Percentiles rank a stretch among this genome's conserved stretches.
Conservation (phyloP, 306 rosid species). For the Comarum palustre region DNA sequence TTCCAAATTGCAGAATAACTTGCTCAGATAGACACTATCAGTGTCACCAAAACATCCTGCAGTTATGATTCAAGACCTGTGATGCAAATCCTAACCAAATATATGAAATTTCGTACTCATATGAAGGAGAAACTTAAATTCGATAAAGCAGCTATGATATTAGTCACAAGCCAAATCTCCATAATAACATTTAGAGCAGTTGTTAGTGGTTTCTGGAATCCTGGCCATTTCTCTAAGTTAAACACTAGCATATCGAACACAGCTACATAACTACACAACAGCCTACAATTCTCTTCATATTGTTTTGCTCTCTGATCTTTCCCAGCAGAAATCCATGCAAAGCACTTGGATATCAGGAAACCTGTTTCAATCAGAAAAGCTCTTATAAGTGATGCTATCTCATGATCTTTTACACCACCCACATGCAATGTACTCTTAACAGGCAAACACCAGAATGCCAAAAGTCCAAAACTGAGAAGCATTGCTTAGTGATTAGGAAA, state of each 20-base stretch:
- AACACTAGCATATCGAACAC: background rate
- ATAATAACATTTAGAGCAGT: background rate
- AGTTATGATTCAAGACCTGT: too few relatives aligned
- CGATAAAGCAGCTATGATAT: background rate
- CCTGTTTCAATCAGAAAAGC: background rate
- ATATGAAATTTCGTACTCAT: background rate
- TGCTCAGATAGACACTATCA: background rate
- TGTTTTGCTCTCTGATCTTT: conserved; percentile 5
- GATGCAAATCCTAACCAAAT: conserved; percentile 5
- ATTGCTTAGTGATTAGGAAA: background rate
- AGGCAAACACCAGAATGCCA: conserved; percentile 6
- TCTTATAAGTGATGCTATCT: conserved; percentile 2
- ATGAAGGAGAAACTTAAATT: background rate
- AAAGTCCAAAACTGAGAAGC: background rate
- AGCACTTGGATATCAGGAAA: background rate
- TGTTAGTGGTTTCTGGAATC: background rate
- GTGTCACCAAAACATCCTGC: conserved; percentile 5
- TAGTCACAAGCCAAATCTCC: background rate
- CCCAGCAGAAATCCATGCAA: background rate
- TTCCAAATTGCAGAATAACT: background rate
- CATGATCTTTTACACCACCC: background rate
- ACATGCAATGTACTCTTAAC: background rate
- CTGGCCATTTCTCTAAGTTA: background rate
- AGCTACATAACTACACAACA: background rate
- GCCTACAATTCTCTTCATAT: conserved; percentile 8